These are phyloP conservation scores for Eimeria tenella DNA, from an alignment of 169 alveolate genomes.

Conservation along the genomic window DNA sequence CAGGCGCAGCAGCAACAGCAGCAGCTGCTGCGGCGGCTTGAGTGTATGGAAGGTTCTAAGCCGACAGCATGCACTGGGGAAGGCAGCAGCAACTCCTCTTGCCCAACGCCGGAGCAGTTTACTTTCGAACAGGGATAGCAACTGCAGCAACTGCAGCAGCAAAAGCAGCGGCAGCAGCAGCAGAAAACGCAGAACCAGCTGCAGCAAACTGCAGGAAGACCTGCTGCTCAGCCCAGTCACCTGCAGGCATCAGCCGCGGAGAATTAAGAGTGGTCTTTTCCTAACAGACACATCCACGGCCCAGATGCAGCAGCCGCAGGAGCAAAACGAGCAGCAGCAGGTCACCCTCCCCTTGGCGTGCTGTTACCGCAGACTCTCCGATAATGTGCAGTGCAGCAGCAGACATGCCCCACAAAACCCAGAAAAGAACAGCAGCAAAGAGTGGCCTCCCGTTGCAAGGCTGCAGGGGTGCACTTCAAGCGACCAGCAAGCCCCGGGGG, in stretches of 20 bases:
- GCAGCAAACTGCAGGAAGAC: neutral
- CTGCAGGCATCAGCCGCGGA: slow-evolving; percentile 7
- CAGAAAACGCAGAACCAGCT: neutral
- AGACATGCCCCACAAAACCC: neutral
- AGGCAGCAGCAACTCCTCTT: slow-evolving; percentile 28
- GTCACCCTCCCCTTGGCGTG: neutral
- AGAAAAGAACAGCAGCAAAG: neutral
- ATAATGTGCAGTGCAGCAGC: neutral
- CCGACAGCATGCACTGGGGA: slow-evolving; percentile 5
- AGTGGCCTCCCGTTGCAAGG: neutral
- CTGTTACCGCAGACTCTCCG: slow-evolving; percentile 21
- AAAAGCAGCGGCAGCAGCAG: slow-evolving; percentile 21
- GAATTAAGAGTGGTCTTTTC: neutral
- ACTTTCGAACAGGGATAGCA: slow-evolving; percentile 19
- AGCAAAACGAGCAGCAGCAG: neutral
- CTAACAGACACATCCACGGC: neutral
- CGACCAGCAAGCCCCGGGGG: neutral
- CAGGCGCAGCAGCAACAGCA: slow-evolving; percentile 11
- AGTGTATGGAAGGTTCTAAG: neutral
- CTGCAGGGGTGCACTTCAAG: neutral
- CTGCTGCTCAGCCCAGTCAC: neutral
- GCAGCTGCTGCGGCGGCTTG: slow-evolving; percentile 20
- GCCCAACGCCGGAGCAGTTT: slow-evolving; percentile 48
- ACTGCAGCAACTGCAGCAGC: neutral
- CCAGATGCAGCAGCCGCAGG: neutral